Evolutionary conservation across 345 rosid genomes (phyloP).

Genomic region (Lepidium didymum): DNA sequence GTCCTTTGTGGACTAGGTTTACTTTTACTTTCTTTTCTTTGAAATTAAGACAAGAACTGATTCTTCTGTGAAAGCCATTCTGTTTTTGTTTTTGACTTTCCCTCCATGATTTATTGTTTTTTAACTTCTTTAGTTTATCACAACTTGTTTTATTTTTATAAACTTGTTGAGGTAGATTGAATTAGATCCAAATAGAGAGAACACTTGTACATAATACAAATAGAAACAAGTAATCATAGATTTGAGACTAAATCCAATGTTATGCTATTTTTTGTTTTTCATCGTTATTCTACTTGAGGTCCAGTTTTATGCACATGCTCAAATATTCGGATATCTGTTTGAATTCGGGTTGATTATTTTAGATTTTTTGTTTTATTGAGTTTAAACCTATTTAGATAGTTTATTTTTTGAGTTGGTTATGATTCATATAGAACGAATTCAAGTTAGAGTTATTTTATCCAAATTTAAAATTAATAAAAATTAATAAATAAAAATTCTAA

Average conservation of each 20-base stretch:
- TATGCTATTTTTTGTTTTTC: too few relatives aligned
- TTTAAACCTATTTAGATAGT: too few relatives aligned
- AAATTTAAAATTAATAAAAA: too few relatives aligned
- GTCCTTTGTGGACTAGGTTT: constrained; percentile 11
- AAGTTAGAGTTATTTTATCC: too few relatives aligned
- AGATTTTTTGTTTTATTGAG: too few relatives aligned
- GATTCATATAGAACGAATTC: too few relatives aligned
- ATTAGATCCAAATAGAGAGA: neutral
- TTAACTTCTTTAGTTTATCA: neutral
- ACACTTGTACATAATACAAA: neutral
- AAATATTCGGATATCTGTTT: too few relatives aligned
- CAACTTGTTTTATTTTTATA: neutral
- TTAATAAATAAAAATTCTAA: too few relatives aligned
- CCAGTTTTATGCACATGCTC: too few relatives aligned
- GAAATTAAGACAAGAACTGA: neutral
- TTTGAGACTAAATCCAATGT: neutral
- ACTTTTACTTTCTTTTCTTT: neutral
- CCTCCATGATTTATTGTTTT: neutral
- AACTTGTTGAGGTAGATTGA: neutral
- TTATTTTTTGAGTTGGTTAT: too few relatives aligned
- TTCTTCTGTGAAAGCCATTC: constrained; percentile 19
- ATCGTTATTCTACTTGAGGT: too few relatives aligned
- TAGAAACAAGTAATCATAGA: neutral
- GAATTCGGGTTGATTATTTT: too few relatives aligned
- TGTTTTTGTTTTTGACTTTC: neutral